Base-by-base conservation (phyloP, 805 yeast species). In the Nakazawaea wyomingensis region DNA sequence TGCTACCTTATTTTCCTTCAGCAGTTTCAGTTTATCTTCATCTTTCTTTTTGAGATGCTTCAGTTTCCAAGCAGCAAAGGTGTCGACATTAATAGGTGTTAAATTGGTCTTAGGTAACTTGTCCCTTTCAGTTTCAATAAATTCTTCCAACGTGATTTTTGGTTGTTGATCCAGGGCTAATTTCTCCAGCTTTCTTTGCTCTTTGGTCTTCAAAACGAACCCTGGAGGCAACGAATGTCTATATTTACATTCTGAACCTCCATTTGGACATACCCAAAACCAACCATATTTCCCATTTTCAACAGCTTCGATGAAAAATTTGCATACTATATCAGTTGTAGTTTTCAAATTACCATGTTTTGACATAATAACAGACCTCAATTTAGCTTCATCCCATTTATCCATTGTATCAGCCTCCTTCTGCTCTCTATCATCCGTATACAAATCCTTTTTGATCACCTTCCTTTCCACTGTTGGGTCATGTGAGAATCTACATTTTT, bases 191-290 rank as follows among this genome's bases (percentile, higher is more conserved):
- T 89, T 76, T 73, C 86, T 84, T 63, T 93, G 96, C 61, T 93
- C 99, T 66, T 90, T 91, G 29, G 99, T 95, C 73, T 93, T 93
- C 67, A 93, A 76, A 46, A 87, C 95, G 64, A 89, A 95, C 1
- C 99, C 99, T 37, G 95, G 90, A 32, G 99, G 99, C 57, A 93
- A 72, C 7, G 97, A 85, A 65, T 93, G 99, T 64, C 78, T 82
- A 69, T 93, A 93, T 71, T 83, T 91, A 77, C 99, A 93, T 48
- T 78, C 83, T 48, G 84, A 79, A 51, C 96, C 97, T 32, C 91
- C 90, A 54, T 87, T 87, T 21, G 99, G 99, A 70, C 99, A 93
- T 17, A 76, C 73, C 99, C 99, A 93, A 66, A 93, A 90, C 99
- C 99, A 93, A 58, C 99, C 99, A 61, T 93, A 93, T 60, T 91